phyloP scores from a whole-genome alignment of 2,329 filamentous ascomycete species.

The Cordyceps cateniannulata region DNA sequence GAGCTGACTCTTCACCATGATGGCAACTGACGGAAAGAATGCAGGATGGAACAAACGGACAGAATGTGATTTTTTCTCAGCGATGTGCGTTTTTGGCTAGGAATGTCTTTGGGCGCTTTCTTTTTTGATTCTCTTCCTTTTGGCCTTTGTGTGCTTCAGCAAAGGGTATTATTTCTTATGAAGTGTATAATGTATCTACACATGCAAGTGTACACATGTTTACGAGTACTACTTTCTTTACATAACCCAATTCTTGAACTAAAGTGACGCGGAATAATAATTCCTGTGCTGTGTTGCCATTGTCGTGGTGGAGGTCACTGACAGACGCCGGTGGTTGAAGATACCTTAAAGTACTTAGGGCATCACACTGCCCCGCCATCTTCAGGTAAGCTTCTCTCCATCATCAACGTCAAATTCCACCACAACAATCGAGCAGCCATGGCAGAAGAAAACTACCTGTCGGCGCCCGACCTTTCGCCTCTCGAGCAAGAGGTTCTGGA shows the following conservation, averaged over 20 bases:
- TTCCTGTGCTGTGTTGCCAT: background rate
- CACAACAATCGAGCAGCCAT: background rate
- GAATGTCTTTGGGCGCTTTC: background rate
- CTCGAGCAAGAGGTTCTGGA: slow-evolving; percentile 92
- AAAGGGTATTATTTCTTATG: slow-evolving; percentile 11
- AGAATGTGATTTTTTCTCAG: slow-evolving; percentile 6
- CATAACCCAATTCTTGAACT: background rate
- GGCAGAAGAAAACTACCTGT: slow-evolving; percentile 23
- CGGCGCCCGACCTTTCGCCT: slow-evolving; percentile 58
- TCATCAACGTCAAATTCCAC: background rate
- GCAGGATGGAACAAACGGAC: background rate
- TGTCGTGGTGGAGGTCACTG: background rate
- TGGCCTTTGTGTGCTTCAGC: slow-evolving; percentile 4
- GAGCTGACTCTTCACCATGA: slow-evolving; percentile 30
- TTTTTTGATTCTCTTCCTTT: slow-evolving; percentile 11
- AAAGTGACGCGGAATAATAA: background rate
- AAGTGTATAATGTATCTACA: slow-evolving; percentile 14
- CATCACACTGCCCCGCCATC: background rate
- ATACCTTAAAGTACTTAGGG: too few species aligned
- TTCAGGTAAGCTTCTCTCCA: background rate
- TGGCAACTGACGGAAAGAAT: slow-evolving; percentile 16
- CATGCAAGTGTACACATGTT: slow-evolving; percentile 8
- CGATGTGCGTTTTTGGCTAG: slow-evolving; percentile 8
- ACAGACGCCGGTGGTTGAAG: background rate
- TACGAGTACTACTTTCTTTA: background rate